These are phyloP conservation scores for Lophiostoma macrostomum DNA, from an alignment of 495 filamentous ascomycete species.

Conservation along the genomic window DNA sequence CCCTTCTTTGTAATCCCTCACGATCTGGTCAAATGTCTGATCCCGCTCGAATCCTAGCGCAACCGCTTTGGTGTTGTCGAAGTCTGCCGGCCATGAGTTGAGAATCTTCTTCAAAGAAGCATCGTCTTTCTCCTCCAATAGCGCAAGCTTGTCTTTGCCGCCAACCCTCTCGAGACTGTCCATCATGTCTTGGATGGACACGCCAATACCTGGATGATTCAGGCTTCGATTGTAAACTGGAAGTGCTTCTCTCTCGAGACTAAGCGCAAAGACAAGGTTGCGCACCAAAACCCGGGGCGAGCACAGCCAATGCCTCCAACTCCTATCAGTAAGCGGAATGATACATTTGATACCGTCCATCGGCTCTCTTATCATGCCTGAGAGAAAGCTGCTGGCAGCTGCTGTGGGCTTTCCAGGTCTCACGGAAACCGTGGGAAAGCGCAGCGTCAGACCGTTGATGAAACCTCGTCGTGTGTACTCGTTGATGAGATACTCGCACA, in stretches of 20 bases:
- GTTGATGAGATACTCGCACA: constrained; percentile 70
- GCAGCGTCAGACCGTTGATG: constrained; percentile 62
- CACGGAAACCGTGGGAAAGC: constrained; percentile 74
- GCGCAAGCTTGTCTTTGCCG: too few species aligned
- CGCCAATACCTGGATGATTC: too few species aligned
- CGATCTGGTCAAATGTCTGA: too few species aligned
- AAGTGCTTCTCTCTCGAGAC: neutral
- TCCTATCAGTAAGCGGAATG: constrained; percentile 55
- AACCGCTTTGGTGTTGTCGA: too few species aligned
- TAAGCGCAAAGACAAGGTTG: constrained; percentile 65
- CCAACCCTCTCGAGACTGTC: too few species aligned
- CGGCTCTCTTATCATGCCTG: constrained; percentile 69
- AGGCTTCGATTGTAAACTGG: neutral
- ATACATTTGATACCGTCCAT: constrained; percentile 62
- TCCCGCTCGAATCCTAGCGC: too few species aligned
- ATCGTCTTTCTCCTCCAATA: too few species aligned
- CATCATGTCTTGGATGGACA: too few species aligned
- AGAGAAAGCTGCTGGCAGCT: constrained; percentile 73
- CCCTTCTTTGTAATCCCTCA: too few species aligned
- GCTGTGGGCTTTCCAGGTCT: constrained; percentile 69
- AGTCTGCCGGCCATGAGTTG: too few species aligned
- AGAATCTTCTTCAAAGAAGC: too few species aligned
- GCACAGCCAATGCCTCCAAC: constrained; percentile 61
- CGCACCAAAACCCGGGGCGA: constrained; percentile 64
- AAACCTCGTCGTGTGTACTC: constrained; percentile 70